Conservation (phyloP, 805 yeast species). For the Candida sphagnicola region DNA sequence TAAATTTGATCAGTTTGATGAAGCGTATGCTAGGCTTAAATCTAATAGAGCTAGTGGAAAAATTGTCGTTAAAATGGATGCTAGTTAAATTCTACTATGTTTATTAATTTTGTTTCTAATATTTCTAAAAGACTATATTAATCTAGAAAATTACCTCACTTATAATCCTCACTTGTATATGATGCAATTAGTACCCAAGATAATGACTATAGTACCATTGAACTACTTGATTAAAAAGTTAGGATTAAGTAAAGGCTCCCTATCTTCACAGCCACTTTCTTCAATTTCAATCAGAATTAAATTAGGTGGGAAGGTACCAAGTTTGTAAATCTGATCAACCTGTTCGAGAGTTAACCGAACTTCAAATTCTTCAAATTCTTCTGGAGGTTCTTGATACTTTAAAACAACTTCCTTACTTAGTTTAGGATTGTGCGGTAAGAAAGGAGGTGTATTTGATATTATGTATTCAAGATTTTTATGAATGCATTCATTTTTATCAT, state of each 20-base stretch:
- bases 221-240: too few species aligned
- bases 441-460: not conserved
- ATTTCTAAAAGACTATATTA: too few species aligned
- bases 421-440: not conserved
- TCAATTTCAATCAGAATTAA: conserved; percentile 1
- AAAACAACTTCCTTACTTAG: not conserved
- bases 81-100: too few species aligned
- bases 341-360: not conserved
- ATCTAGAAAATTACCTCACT: too few species aligned
- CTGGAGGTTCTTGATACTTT: not conserved
- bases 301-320: not conserved
- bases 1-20: conserved; percentile 43
- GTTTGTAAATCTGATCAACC: not conserved
- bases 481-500: not conserved
- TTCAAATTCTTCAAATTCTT: conserved; percentile 1
- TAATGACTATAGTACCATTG: too few species aligned
- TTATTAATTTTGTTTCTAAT: too few species aligned
- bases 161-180: too few species aligned
- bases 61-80: conserved; percentile 41
- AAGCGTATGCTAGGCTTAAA: conserved; percentile 48
- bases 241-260: not conserved
- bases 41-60: conserved; percentile 62
- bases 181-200: too few species aligned
- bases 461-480: not conserved
- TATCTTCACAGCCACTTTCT: not conserved